Conservation (phyloP, 352 stramenopile species). For the Pythium periplocum region DNA sequence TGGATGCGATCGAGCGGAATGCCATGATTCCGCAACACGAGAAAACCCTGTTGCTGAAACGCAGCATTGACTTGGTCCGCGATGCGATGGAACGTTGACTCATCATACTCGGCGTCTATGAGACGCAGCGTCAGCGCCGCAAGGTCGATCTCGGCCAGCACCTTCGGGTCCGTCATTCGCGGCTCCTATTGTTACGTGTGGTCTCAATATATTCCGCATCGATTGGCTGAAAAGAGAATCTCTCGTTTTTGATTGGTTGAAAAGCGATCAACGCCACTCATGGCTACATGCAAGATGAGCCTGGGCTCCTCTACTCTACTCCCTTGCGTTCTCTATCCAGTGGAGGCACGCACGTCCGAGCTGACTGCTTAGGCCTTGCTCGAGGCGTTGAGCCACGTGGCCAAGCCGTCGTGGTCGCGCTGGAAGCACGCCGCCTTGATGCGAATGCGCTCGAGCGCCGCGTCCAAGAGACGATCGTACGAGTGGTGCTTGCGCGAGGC, state of each 20-base stretch:
- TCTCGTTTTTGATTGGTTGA: too few species aligned
- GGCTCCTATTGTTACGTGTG: too few species aligned
- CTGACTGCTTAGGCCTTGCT: slow-evolving; percentile 6
- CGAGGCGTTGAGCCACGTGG: slow-evolving; percentile 42
- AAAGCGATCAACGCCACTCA: too few species aligned
- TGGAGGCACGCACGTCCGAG: too few species aligned
- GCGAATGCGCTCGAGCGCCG: slow-evolving; percentile 66
- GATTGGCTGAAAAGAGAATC: too few species aligned
- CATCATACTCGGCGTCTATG: not conserved
- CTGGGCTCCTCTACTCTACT: too few species aligned
- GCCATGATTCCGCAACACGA: slow-evolving; percentile 6
- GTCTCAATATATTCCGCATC: too few species aligned
- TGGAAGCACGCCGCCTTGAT: slow-evolving; percentile 62
- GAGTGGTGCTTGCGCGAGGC: slow-evolving; percentile 56
- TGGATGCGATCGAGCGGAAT: not conserved
- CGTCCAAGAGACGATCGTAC: slow-evolving; percentile 62
- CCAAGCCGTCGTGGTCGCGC: slow-evolving; percentile 46
- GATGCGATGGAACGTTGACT: not conserved
- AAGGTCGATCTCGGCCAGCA: not conserved
- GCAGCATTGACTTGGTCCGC: slow-evolving; percentile 1
- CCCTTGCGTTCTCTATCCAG: too few species aligned
- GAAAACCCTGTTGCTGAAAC: slow-evolving; percentile 4
- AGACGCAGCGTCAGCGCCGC: not conserved
- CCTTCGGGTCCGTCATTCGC: not conserved
- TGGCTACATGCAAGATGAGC: too few species aligned